Evolutionary conservation across 2,329 filamentous ascomycete genomes (phyloP).

Genomic region (Colletotrichum sp.): DNA sequence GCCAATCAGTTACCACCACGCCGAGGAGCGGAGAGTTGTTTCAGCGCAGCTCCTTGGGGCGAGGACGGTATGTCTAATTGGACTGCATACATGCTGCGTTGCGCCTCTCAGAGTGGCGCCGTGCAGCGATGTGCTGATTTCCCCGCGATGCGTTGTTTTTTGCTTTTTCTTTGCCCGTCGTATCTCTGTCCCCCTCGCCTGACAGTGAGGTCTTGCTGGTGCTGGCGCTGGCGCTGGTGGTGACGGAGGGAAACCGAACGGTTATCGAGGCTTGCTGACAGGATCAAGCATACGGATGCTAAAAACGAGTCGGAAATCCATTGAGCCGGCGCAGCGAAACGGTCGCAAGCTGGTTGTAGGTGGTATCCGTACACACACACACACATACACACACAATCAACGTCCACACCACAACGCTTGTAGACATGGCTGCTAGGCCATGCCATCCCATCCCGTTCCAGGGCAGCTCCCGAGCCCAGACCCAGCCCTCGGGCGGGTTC

Average conservation of each 20-base stretch:
- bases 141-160: not conserved
- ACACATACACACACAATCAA: too few species aligned
- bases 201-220: too few species aligned
- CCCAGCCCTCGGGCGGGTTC: not conserved
- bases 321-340: not conserved
- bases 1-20: constrained; percentile 19
- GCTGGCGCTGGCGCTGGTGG: too few species aligned
- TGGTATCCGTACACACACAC: not conserved
- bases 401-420: not conserved
- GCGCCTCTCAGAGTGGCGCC: not conserved
- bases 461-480: not conserved
- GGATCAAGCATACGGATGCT: not conserved
- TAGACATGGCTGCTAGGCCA: not conserved
- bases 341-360: not conserved
- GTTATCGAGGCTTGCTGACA: not conserved
- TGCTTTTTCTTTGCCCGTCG: not conserved
- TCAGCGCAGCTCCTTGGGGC: constrained; percentile 8
- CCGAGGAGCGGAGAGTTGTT: constrained; percentile 6
- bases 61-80: constrained; percentile 14
- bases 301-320: not conserved
- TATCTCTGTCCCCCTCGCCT: not conserved
- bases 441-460: not conserved
- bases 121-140: not conserved
- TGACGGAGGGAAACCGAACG: not conserved
- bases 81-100: not conserved